These are phyloP conservation scores for Millerozyma acaciae DNA, from an alignment of 805 yeast genomes.

Conservation along the genomic window DNA sequence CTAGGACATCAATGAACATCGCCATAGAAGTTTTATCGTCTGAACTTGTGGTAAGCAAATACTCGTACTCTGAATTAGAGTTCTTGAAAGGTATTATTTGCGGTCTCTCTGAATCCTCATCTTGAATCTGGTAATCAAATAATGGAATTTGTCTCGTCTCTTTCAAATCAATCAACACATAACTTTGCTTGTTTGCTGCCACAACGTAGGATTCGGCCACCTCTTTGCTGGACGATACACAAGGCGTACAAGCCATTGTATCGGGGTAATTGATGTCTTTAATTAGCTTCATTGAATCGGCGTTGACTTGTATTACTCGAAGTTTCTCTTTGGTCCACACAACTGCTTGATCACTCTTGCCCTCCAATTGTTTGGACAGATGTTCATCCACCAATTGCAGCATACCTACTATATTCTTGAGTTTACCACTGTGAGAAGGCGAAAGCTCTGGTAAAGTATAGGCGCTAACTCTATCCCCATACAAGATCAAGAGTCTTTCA, in stretches of 20 bases:
- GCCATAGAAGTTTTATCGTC: constrained; percentile 33
- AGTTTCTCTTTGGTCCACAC: constrained; percentile 27
- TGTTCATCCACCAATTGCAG: constrained; percentile 17
- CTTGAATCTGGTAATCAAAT: constrained; percentile 23
- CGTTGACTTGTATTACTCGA: constrained; percentile 26
- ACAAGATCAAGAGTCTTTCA: constrained; percentile 22
- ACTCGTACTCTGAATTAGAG: constrained; percentile 24
- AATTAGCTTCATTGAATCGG: constrained; percentile 26
- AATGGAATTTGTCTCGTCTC: constrained; percentile 30
- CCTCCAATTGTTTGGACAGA: not conserved
- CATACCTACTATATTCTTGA: constrained; percentile 32
- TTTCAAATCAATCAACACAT: constrained; percentile 36
- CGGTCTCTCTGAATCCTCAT: constrained; percentile 13
- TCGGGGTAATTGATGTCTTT: constrained; percentile 30
- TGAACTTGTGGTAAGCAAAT: constrained; percentile 31
- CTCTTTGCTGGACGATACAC: constrained; percentile 21
- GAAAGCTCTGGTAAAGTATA: constrained; percentile 36
- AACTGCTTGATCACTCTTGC: constrained; percentile 25
- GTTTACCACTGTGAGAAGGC: constrained; percentile 33
- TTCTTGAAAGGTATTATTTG: constrained; percentile 19
- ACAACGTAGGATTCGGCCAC: constrained; percentile 28
- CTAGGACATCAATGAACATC: constrained; percentile 36
- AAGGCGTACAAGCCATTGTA: constrained; percentile 25
- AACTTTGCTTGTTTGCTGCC: constrained; percentile 29
- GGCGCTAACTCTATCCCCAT: constrained; percentile 22